Evolutionary conservation across 345 rosid genomes (phyloP).

Genomic region (Eucalyptus coolabah): DNA sequence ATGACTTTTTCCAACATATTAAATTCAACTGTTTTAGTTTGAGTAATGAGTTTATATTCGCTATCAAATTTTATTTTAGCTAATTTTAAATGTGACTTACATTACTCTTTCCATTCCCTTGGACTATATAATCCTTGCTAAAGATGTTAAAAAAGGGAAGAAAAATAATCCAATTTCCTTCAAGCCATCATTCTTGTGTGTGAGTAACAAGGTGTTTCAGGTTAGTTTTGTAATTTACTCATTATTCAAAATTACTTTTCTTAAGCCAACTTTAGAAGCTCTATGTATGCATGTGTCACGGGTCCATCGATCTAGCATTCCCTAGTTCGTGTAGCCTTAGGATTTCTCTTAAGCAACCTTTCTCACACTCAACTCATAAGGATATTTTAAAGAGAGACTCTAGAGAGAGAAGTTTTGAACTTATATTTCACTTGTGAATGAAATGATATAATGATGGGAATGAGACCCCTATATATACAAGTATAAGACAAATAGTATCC

Average conservation of each 20-base stretch:
- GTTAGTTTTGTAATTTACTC: not conserved
- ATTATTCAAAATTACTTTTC: not conserved
- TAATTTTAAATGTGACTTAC: not conserved
- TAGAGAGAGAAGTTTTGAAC: too few species aligned
- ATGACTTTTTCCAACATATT: not conserved
- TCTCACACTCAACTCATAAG: too few species aligned
- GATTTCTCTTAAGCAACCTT: too few species aligned
- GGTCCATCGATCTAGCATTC: too few species aligned
- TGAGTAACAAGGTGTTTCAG: not conserved
- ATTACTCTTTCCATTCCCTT: not conserved
- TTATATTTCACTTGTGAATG: too few species aligned
- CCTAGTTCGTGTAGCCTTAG: rapidly evolving
- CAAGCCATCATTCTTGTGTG: not conserved
- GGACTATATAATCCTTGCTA: not conserved
- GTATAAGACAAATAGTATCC: rapidly evolving
- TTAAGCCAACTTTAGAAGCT: not conserved
- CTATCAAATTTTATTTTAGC: not conserved
- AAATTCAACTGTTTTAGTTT: not conserved
- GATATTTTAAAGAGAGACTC: too few species aligned
- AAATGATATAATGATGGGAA: too few species aligned
- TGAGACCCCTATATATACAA: too few species aligned
- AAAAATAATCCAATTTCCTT: not conserved
- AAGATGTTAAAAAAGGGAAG: not conserved
- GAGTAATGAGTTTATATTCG: not conserved
- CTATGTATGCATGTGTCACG: not conserved